Conservation (phyloP, 2,329 filamentous ascomycete genomes). For the Aspergillus sp. region DNA sequence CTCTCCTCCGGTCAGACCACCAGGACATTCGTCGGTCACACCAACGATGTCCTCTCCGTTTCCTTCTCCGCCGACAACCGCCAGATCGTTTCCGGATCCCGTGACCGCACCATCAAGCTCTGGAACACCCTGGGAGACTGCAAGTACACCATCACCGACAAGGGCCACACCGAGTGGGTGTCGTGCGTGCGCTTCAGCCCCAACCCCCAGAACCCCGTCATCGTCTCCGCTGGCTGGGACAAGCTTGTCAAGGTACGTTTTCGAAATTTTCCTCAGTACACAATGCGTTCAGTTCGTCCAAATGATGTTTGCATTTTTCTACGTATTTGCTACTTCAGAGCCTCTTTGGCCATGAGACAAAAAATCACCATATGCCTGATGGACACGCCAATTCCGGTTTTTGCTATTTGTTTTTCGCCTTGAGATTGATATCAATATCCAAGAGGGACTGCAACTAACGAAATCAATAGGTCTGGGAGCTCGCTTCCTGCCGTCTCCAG, state of each 20-base stretch:
- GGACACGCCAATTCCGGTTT: constrained; percentile 24
- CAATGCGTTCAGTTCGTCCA: constrained; percentile 38
- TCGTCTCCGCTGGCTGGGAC: constrained; percentile 98
- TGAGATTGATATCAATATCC: neutral
- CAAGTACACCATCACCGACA: constrained; percentile 99
- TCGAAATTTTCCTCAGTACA: constrained; percentile 6
- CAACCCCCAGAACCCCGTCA: constrained; percentile 99
- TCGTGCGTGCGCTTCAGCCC: constrained; percentile 99
- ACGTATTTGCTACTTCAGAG: constrained; percentile 99
- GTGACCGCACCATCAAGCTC: constrained; percentile 98
- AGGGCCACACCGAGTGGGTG: constrained; percentile 99
- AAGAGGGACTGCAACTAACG: constrained; percentile 19
- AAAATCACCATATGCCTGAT: constrained; percentile 69
- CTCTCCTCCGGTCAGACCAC: constrained; percentile 96
- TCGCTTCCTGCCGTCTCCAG: constrained; percentile 98
- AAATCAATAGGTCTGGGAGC: constrained; percentile 85
- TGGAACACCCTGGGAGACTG: constrained; percentile 99
- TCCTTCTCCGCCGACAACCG: constrained; percentile 99
- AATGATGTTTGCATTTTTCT: constrained; percentile 84
- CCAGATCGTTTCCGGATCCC: constrained; percentile 98
- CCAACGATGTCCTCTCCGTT: constrained; percentile 98
- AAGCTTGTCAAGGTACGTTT: constrained; percentile 98
- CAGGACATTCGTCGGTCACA: constrained; percentile 98
- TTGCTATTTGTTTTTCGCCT: constrained; percentile 8
- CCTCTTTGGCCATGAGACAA: constrained; percentile 93